A percentile compares a stretch with the other conserved stretches of the same genome.
phyloP scores from a whole-genome alignment of 805 yeast genomes.

The Teunomyces stri region DNA sequence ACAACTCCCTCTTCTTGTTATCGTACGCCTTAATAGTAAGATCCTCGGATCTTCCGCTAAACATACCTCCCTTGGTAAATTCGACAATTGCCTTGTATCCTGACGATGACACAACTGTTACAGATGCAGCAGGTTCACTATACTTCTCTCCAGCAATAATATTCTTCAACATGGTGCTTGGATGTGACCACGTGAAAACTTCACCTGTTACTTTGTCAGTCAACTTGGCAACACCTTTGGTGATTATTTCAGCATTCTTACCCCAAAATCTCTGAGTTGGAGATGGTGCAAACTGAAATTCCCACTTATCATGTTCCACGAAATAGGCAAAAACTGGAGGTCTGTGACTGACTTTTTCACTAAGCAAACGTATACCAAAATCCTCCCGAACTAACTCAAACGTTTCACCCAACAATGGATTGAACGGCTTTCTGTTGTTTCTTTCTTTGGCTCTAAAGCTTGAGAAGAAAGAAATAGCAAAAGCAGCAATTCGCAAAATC shows the following conservation, averaged over 20 bases:
- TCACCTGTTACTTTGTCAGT: slow-evolving; percentile 62
- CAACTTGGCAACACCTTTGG: slow-evolving; percentile 66
- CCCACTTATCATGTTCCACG: slow-evolving; percentile 75
- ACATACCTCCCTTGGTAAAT: slow-evolving; percentile 81
- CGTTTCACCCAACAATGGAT: slow-evolving; percentile 92
- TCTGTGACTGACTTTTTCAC: slow-evolving; percentile 86
- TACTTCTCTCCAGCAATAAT: slow-evolving; percentile 94
- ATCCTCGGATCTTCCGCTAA: slow-evolving; percentile 77
- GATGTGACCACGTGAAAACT: slow-evolving; percentile 76
- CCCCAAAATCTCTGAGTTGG: slow-evolving; percentile 95
- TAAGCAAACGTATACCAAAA: slow-evolving; percentile 64
- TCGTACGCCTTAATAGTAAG: slow-evolving; percentile 46
- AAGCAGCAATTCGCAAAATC: slow-evolving; percentile 68
- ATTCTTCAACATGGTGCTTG: slow-evolving; percentile 79
- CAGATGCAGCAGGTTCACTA: slow-evolving; percentile 74
- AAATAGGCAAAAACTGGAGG: slow-evolving; percentile 84
- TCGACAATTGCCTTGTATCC: slow-evolving; percentile 69
- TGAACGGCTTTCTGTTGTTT: slow-evolving; percentile 85
- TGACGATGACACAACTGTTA: slow-evolving; percentile 64
- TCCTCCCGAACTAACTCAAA: slow-evolving; percentile 87
- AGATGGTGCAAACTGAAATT: slow-evolving; percentile 55
- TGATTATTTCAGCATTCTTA: slow-evolving; percentile 79
- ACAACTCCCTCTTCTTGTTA: slow-evolving; percentile 30
- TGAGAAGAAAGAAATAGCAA: slow-evolving; percentile 75
- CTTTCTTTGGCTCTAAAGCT: slow-evolving; percentile 72